phyloP scores from a whole-genome alignment of 441 rosid genomes.

The Isatis lusitanica region DNA sequence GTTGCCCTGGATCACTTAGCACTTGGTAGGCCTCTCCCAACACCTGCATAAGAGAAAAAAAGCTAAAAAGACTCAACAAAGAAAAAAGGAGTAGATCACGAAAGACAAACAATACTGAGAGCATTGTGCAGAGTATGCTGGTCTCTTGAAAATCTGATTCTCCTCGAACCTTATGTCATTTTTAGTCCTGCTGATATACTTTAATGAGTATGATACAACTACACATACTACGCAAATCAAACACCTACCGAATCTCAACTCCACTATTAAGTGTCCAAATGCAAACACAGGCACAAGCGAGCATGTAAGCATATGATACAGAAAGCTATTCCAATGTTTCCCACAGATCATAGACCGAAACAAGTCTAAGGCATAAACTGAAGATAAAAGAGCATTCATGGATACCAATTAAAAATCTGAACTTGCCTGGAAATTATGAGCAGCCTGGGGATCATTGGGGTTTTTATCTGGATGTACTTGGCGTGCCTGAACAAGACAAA shows the following conservation, averaged over 20 bases:
- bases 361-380: not conserved
- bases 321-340: not conserved
- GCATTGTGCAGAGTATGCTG: not conserved
- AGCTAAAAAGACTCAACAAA: conserved; percentile 9
- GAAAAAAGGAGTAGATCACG: not conserved
- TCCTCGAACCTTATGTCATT: not conserved
- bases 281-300: no score
- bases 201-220: not conserved
- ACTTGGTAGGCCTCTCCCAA: conserved; percentile 99
- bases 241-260: not conserved
- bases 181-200: not conserved
- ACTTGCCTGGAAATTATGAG: conserved; percentile 90
- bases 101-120: not conserved
- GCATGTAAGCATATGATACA: not conserved
- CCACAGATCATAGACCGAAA: not conserved
- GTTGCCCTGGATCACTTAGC: conserved; percentile 82
- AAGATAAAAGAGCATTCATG: not conserved
- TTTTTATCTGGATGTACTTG: conserved; percentile 97
- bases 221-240: not conserved
- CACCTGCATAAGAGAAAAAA: conserved; percentile 46
- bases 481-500: conserved; percentile 69
- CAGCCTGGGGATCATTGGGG: conserved; percentile 94
- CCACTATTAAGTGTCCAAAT: conserved; percentile 6
- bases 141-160: not conserved
- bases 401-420: not conserved